Conservation (phyloP, 1,284 basidiomycete genomes). For the Leccinum olivaceoglutinosum region DNA sequence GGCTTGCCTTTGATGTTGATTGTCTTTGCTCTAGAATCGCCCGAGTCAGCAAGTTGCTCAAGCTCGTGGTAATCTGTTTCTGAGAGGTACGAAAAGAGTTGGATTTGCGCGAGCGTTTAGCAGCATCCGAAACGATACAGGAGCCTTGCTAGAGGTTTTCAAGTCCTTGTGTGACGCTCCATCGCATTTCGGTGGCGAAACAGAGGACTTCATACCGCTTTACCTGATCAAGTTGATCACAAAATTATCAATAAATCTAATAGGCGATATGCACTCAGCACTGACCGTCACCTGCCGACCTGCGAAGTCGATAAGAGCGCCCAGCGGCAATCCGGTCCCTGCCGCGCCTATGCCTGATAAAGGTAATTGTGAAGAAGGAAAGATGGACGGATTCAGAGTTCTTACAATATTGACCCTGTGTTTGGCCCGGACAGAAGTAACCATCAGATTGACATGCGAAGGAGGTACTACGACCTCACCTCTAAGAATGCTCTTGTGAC, state of each 20-base stretch:
- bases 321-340: conserved; percentile 24
- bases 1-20: no score
- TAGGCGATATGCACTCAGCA: background rate
- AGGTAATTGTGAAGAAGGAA: background rate
- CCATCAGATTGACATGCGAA: background rate
- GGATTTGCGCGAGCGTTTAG: conserved; percentile 1
- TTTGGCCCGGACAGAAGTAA: background rate
- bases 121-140: conserved; percentile 12
- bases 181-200: conserved; percentile 25
- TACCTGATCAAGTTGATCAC: conserved; percentile 12
- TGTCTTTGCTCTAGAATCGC: no score
- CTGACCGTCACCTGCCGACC: conserved; percentile 24
- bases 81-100: background rate
- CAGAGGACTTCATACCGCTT: conserved; percentile 29
- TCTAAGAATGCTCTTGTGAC: conserved; percentile 25
- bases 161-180: conserved; percentile 12
- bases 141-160: conserved; percentile 18
- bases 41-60: background rate
- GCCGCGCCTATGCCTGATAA: conserved; percentile 24
- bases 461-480: conserved; percentile 6
- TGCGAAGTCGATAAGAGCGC: conserved; percentile 21
- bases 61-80: background rate
- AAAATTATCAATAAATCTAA: background rate
- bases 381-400: background rate
- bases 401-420: conserved; percentile 27